phyloP scores from a whole-genome alignment of 148 eudicot genomes.

The Nepenthes mirabilis region DNA sequence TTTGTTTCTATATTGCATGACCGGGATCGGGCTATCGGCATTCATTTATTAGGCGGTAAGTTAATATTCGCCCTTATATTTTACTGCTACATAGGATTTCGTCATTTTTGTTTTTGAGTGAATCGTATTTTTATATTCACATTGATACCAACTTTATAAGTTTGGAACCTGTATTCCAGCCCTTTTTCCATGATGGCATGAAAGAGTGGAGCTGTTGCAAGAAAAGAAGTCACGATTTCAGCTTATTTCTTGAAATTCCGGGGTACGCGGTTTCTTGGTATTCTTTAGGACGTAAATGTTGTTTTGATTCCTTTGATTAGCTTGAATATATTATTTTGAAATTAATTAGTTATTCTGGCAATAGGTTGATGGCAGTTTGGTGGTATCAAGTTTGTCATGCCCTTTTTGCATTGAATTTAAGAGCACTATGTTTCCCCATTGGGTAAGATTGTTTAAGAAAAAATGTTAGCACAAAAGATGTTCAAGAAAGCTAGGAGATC shows the following conservation, averaged over 20 bases:
- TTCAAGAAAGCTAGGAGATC: slow-evolving; percentile 17
- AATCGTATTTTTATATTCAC: background rate
- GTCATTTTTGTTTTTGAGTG: background rate
- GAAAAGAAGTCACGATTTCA: slow-evolving; percentile 89
- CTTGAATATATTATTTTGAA: too few relatives aligned
- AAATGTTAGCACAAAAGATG: too few relatives aligned
- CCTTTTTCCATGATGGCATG: slow-evolving; percentile 91
- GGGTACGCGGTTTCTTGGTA: slow-evolving; percentile 40
- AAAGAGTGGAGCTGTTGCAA: slow-evolving; percentile 99
- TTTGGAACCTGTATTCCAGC: slow-evolving; percentile 34
- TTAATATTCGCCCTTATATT: background rate
- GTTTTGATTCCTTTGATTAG: background rate
- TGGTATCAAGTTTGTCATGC: too few relatives aligned
- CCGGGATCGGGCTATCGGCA: too few relatives aligned
- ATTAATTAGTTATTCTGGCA: too few relatives aligned
- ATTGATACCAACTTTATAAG: background rate
- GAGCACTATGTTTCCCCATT: too few relatives aligned
- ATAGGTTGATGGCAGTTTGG: too few relatives aligned
- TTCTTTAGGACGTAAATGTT: background rate
- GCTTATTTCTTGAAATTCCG: slow-evolving; percentile 69
- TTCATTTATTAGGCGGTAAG: too few relatives aligned
- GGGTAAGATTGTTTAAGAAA: too few relatives aligned
- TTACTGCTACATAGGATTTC: background rate
- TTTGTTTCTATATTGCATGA: too few relatives aligned
- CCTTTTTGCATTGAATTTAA: too few relatives aligned